Evolutionary conservation across 2,329 filamentous ascomycete species (phyloP).

Genomic region (Helotiales sp.): DNA sequence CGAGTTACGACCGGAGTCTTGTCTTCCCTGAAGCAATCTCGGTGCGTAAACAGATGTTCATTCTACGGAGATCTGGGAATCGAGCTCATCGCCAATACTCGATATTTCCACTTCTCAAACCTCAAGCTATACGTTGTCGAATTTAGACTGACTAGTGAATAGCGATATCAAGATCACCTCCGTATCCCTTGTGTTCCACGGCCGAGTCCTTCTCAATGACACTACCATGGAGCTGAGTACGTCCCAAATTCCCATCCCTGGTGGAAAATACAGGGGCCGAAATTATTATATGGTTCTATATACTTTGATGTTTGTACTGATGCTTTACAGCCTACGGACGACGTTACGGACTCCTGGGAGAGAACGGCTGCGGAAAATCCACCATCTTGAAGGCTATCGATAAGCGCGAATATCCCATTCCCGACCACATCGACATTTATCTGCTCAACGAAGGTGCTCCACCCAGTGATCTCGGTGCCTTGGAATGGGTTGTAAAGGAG

Average conservation of each 20-base stretch:
- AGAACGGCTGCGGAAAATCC: slow-evolving; percentile 99
- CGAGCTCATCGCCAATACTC: too few species aligned
- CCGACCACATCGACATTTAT: slow-evolving; percentile 97
- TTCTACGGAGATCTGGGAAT: too few species aligned
- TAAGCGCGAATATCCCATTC: slow-evolving; percentile 91
- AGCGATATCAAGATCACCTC: slow-evolving; percentile 98
- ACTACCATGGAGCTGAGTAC: slow-evolving; percentile 90
- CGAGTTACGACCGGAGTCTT: slow-evolving; percentile 97
- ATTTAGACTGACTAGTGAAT: too few species aligned
- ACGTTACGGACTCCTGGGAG: slow-evolving; percentile 91
- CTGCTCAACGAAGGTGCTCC: slow-evolving; percentile 96
- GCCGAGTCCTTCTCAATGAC: slow-evolving; percentile 92
- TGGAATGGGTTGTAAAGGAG: slow-evolving; percentile 97
- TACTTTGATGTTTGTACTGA: too few species aligned
- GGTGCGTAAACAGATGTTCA: slow-evolving; percentile 80
- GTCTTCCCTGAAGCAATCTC: slow-evolving; percentile 75
- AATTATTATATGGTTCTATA: too few species aligned
- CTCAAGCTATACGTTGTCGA: too few species aligned
- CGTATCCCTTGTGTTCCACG: slow-evolving; percentile 93
- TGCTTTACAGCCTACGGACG: slow-evolving; percentile 67
- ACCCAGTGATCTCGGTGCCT: slow-evolving; percentile 80
- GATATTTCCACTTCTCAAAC: too few species aligned
- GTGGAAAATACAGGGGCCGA: too few species aligned
- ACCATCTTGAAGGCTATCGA: slow-evolving; percentile 96
- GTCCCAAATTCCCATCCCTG: too few species aligned